Conservation (phyloP, 2,329 filamentous ascomycete genomes). For the Pleurostoma richardsiae region DNA sequence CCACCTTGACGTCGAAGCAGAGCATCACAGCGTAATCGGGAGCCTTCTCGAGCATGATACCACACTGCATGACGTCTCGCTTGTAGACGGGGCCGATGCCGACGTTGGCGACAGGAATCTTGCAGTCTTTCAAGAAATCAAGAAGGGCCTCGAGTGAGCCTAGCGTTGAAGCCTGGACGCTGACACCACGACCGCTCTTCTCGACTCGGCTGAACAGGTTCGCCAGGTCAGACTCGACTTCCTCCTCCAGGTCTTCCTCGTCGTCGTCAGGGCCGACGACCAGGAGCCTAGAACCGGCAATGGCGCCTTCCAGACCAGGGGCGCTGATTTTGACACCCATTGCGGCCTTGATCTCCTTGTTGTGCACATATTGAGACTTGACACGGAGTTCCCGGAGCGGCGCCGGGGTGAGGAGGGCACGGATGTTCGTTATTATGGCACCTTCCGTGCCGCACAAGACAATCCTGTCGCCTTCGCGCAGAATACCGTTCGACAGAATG, state of each 20-base stretch:
- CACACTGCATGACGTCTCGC: conserved; percentile 92
- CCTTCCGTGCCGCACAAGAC: conserved; percentile 96
- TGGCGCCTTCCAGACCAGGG: conserved; percentile 90
- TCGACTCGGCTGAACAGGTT: conserved; percentile 87
- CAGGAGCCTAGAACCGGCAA: conserved; percentile 90
- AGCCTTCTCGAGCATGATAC: conserved; percentile 92
- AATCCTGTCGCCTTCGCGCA: conserved; percentile 90
- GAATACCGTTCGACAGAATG: conserved; percentile 89
- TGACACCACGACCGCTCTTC: conserved; percentile 89
- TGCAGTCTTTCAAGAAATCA: conserved; percentile 91
- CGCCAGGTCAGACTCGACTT: conserved; percentile 92
- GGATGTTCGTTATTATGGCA: conserved; percentile 89
- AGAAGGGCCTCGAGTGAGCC: conserved; percentile 94
- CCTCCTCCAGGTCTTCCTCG: conserved; percentile 92
- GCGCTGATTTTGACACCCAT: conserved; percentile 98
- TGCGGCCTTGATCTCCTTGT: conserved; percentile 98
- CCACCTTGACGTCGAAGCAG: conserved; percentile 98
- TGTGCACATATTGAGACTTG: conserved; percentile 95
- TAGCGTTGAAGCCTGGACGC: conserved; percentile 93
- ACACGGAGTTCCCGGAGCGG: conserved; percentile 91
- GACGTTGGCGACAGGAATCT: conserved; percentile 96
- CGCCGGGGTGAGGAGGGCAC: conserved; percentile 88
- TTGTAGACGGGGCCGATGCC: conserved; percentile 97
- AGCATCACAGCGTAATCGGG: conserved; percentile 98
- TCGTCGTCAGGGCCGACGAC: conserved; percentile 94